Evolutionary conservation across 2,329 filamentous ascomycete species (phyloP).

Genomic region (Graphium sp.): DNA sequence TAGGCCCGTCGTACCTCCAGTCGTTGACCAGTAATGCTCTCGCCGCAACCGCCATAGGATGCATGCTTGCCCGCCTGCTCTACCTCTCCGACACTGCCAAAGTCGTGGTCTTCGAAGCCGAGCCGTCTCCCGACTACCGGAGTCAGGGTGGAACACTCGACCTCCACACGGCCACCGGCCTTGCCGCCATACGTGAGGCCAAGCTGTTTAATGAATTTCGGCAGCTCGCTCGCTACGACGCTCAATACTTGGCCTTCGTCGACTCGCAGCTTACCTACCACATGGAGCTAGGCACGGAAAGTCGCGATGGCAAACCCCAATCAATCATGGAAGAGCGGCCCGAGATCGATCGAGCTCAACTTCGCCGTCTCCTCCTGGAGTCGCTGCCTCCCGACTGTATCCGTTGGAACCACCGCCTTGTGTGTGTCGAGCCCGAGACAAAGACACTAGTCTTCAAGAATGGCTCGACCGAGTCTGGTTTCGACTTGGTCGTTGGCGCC

Average conservation of each 20-base stretch:
- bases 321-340: slow-evolving; percentile 21
- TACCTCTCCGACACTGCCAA: slow-evolving; percentile 23
- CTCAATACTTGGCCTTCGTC: slow-evolving; percentile 28
- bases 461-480: slow-evolving; percentile 13
- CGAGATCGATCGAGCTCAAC: slow-evolving; percentile 32
- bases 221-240: slow-evolving; percentile 31
- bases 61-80: slow-evolving; percentile 34
- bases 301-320: slow-evolving; percentile 8
- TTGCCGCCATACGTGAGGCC: slow-evolving; percentile 30
- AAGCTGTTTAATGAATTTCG: slow-evolving; percentile 30
- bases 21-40: background rate
- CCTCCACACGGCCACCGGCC: slow-evolving; percentile 31
- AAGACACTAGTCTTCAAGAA: slow-evolving; percentile 20
- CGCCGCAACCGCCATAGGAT: too few species aligned
- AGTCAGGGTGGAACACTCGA: slow-evolving; percentile 36
- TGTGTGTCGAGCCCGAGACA: slow-evolving; percentile 15
- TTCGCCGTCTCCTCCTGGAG: slow-evolving; percentile 24
- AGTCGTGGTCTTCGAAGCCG: slow-evolving; percentile 33
- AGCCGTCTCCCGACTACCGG: slow-evolving; percentile 22
- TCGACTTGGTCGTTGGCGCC: slow-evolving; percentile 19
- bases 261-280: slow-evolving; percentile 24
- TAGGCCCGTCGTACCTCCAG: too few species aligned
- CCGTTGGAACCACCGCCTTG: slow-evolving; percentile 26
- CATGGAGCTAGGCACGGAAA: slow-evolving; percentile 14
- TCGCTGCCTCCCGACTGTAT: slow-evolving; percentile 26